Evolutionary conservation across 768 basidiomycete species (phyloP).

Genomic region (Erythrobasidium yunnanense): DNA sequence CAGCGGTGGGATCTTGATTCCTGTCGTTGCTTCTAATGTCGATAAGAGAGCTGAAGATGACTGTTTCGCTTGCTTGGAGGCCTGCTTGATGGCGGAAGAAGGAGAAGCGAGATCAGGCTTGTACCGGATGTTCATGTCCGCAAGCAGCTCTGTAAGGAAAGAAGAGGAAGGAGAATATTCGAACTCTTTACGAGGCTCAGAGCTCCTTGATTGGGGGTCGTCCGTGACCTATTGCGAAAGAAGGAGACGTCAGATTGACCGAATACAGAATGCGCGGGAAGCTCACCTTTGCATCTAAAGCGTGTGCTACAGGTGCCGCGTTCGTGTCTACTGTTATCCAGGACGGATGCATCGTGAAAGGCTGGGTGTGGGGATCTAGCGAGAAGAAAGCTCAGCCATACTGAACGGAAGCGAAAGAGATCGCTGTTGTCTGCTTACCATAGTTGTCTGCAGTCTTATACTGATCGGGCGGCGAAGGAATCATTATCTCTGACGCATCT

Average conservation of each 20-base stretch:
- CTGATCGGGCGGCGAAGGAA: constrained; percentile 7
- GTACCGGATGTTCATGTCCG: constrained; percentile 1
- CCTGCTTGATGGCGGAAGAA: neutral
- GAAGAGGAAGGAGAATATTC: neutral
- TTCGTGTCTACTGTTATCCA: constrained; percentile 15
- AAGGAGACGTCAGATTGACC: neutral
- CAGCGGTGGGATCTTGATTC: constrained; percentile 14
- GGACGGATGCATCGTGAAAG: constrained; percentile 19
- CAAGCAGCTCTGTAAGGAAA: neutral
- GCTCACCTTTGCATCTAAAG: too few relatives aligned
- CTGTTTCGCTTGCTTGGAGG: neutral
- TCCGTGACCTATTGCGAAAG: constrained; percentile 3
- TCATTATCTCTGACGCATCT: constrained; percentile 1
- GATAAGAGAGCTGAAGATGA: neutral
- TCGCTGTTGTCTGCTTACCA: neutral
- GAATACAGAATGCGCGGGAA: too few relatives aligned
- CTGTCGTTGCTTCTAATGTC: neutral
- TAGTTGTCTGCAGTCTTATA: constrained; percentile 16
- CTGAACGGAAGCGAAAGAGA: neutral
- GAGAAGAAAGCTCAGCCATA: neutral
- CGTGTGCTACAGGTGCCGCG: too few relatives aligned
- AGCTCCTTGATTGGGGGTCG: constrained; percentile 17
- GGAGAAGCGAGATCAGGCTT: neutral
- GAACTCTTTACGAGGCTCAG: neutral
- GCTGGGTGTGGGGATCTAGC: constrained; percentile 2